These are phyloP conservation scores for Hypoxylon subgilvum DNA, from an alignment of 495 filamentous ascomycete genomes.

Conservation along the genomic window DNA sequence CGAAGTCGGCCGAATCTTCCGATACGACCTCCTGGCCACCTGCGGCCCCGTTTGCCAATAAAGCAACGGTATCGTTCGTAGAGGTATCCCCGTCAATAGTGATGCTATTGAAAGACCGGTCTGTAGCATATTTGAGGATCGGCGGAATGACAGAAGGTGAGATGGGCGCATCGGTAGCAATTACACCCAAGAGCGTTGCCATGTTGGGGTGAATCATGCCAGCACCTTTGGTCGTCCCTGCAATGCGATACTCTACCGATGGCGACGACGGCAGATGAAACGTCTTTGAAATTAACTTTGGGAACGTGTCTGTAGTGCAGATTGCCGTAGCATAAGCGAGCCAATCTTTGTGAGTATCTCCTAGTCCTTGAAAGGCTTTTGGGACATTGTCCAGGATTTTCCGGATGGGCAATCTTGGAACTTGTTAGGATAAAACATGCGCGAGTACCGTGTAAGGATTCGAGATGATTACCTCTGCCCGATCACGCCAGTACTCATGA, in stretches of 20 bases:
- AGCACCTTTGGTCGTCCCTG: slow-evolving; percentile 96
- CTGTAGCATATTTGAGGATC: slow-evolving; percentile 75
- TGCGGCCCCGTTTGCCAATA: slow-evolving; percentile 93
- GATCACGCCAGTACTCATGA: slow-evolving; percentile 99
- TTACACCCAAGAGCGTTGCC: slow-evolving; percentile 92
- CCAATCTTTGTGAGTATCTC: slow-evolving; percentile 82
- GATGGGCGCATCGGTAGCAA: slow-evolving; percentile 92
- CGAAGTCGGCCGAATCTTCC: slow-evolving; percentile 65
- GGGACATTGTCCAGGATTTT: slow-evolving; percentile 88
- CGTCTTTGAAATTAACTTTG: slow-evolving; percentile 84
- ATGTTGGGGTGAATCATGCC: slow-evolving; percentile 99
- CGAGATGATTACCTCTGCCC: slow-evolving; percentile 73
- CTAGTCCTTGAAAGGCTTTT: slow-evolving; percentile 69
- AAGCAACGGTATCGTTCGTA: slow-evolving; percentile 94
- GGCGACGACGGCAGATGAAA: slow-evolving; percentile 87
- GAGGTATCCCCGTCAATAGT: slow-evolving; percentile 95
- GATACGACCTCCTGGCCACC: slow-evolving; percentile 70
- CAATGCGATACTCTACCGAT: slow-evolving; percentile 76
- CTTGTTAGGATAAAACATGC: slow-evolving; percentile 3
- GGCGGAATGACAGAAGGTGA: slow-evolving; percentile 67
- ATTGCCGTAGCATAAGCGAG: slow-evolving; percentile 86
- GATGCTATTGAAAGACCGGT: slow-evolving; percentile 94
- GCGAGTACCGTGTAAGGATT: not conserved
- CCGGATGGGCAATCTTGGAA: slow-evolving; percentile 75
- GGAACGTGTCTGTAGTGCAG: slow-evolving; percentile 99